Evolutionary conservation across 2,329 filamentous ascomycete species (phyloP), one percentile per base, ranked within the genome.

Genomic region (Diplodia seriata): DNA sequence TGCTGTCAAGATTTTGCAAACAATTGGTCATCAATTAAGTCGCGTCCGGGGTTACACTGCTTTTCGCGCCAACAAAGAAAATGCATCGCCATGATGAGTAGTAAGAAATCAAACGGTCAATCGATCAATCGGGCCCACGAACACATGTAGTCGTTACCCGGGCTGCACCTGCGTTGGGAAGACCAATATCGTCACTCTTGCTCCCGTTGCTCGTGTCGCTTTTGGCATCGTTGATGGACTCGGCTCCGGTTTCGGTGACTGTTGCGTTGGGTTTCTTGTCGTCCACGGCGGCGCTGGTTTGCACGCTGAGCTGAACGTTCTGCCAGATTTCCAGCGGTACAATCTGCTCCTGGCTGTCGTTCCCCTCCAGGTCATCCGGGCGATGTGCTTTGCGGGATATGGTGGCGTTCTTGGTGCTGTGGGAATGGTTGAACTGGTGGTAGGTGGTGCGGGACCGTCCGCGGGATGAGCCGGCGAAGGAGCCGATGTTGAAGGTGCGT

Each of bases 401-500:
- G 2, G 50, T 66, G 36, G 23, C 40, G 36, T 43, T 50, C 7
- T 33, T 66, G 40, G 29, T 66, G 43, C 43, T 47, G 43, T 47
- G 43, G 43, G 43, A 47, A n/a, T 55, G 50, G 20, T 49, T 38
- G 36, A 66, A 66, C 50, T 66, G 63, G 11, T 55, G 50, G 63
- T 66, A 66, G 4, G 63, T 66, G 20, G 63, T 55, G 26, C 63
- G 50, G 12, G 63, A 66, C 5, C 50, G 51, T 47, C 51, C 63
- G 11, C 63, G 63, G 15, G 63, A 56, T 14, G 59, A 63, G 50
- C 63, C 63, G 43, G 68, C 62, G 68, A 78, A 79, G 6, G 75
- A 72, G 47, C 72, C 71, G 29, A 76, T 71, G 29, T 75, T 75
- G 74, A 84, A 82, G 67, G 85, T 68, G 9, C 82, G 80, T 53